Evolutionary conservation across 1,284 basidiomycete genomes (phyloP), one percentile per base, ranked within the genome.

Genomic region (Gymnopus androsaceus): DNA sequence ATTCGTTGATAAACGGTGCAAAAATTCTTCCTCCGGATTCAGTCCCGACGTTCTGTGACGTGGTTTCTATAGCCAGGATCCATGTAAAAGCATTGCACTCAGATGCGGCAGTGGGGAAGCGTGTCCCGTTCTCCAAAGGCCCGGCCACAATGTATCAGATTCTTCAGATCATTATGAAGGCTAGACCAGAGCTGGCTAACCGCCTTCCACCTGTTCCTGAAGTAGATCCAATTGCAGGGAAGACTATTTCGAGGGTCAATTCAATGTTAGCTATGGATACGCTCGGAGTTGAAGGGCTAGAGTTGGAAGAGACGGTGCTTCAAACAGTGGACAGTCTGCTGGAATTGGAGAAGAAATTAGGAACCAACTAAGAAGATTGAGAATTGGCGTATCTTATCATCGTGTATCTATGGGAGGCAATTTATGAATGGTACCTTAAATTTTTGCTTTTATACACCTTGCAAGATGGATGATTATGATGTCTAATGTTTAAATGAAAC

Each of bases 241-340:
- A 25, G 27, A 25, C 15, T 3, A 33, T 51, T 12, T 19, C 41
- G 21, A 45, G 31, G 17, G 36, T 25, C 8, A 49, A 51, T 47
- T 44, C 21, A n/a, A 45, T 1, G 19, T n/a, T 41, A 28, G 38
- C 40, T 14, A 41, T 28, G 55, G 49, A 34, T 17, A 30, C 36
- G 2, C 41, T 42, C 15, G 41, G 41, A 17, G 33, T 47, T 8
- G 23, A 15, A 21, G 38, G 21, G 4, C n/a, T 31, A 12, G 28
- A 33, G 14, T 33, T 51, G 37, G 52, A 58, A 17, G 46, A 58
- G 17, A 54, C 46, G 8, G 41, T 58, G 14, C 30, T 58, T 30
- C 46, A 54, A 36, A 54, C 56, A 6, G 56, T 58, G n/a, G 51
- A 54, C 17, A 30, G 21, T 30, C 21, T 58, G 28, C 23, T 58